Base-by-base conservation (phyloP, 2,329 filamentous ascomycete genomes). In the Phaeosphaeria sp. region DNA sequence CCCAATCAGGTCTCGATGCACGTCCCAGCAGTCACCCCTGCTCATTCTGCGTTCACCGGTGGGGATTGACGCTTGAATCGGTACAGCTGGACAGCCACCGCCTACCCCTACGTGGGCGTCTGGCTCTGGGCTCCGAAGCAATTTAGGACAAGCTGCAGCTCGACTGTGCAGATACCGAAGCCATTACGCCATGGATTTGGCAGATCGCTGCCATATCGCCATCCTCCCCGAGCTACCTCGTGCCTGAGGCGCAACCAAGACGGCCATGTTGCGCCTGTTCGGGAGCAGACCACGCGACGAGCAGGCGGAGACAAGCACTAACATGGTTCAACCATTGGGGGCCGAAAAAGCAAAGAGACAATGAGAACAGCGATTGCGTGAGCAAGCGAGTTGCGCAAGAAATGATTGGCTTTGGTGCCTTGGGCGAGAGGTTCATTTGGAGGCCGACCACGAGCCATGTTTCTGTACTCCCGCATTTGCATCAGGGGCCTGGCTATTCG, bases 11-110 rank as follows among this genome's bases (percentile, higher is more conserved):
- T 33, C 36, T 25, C 36, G 39, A 52, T 54, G 55, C 57, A 56
- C 57, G 42, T 39, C 49, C 59, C 49, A 56, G 57, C 57, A 43
- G 53, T 44, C 17, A 53, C 27, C 65, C 63, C 62, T 68, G 65
- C 51, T 57, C 40, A 22, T 7, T 52, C 24, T 56, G 49, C 59
- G 53, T 69, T 75, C 60, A 76, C 74, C 73, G 74, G 74, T 75
- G 65, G 61, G 50, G 47, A 54, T 42, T 42, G 49, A 56, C 54
- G 61, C 59, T 56, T 58, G 51, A 46, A 39, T 49, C 55, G 45
- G 56, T 49, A 59, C 64, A 67, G 64, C 60, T 36, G 66, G 65
- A 57, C 60, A 72, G 69, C 73, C 72, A 74, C 68, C 66, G 69
- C 61, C 63, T 57, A 55, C 25, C 52, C 55, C 36, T 60, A 67